Percentiles rank a stretch among this genome's conserved stretches.
These are phyloP conservation scores for Xerocomus potaroensis DNA, from an alignment of 768 basidiomycete genomes.

Conservation along the genomic window DNA sequence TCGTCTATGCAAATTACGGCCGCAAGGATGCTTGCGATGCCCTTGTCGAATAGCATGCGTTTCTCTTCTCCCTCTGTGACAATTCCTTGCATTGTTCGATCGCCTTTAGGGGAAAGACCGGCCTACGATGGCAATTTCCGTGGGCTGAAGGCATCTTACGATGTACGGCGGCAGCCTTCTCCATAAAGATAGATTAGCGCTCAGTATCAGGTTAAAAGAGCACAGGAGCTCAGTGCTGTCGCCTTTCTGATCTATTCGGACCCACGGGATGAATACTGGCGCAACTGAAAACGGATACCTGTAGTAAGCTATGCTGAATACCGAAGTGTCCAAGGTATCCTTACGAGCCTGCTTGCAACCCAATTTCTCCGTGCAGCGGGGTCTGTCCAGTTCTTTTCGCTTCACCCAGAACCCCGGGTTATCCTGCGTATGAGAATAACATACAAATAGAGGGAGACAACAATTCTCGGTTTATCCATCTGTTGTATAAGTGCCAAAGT, in stretches of 20 bases:
- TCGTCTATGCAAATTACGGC: slow-evolving; percentile 58
- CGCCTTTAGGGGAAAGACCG: slow-evolving; percentile 74
- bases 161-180: slow-evolving; percentile 10
- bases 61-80: neutral
- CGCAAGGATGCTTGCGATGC: slow-evolving; percentile 59
- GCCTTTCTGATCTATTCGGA: slow-evolving; percentile 85
- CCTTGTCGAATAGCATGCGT: slow-evolving; percentile 48
- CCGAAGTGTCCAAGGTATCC: slow-evolving; percentile 38
- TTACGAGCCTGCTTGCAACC: slow-evolving; percentile 83
- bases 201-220: slow-evolving; percentile 63
- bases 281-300: slow-evolving; percentile 74
- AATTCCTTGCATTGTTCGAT: slow-evolving; percentile 22
- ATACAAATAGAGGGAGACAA: slow-evolving; percentile 55
- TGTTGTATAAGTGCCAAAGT: slow-evolving; percentile 84
- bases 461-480: slow-evolving; percentile 85
- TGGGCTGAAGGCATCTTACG: slow-evolving; percentile 75
- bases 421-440: slow-evolving; percentile 80
- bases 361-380: slow-evolving; percentile 80
- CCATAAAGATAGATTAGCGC: slow-evolving; percentile 21
- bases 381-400: slow-evolving; percentile 69
- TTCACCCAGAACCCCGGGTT: slow-evolving; percentile 78
- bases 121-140: slow-evolving; percentile 79
- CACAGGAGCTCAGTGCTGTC: slow-evolving; percentile 81
- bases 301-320: slow-evolving; percentile 36
- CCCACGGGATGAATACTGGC: slow-evolving; percentile 80